Percentiles rank a stretch among this genome's conserved stretches.
phyloP scores from a whole-genome alignment of 2,329 filamentous ascomycete species.

The Talaromyces pinophilus region DNA sequence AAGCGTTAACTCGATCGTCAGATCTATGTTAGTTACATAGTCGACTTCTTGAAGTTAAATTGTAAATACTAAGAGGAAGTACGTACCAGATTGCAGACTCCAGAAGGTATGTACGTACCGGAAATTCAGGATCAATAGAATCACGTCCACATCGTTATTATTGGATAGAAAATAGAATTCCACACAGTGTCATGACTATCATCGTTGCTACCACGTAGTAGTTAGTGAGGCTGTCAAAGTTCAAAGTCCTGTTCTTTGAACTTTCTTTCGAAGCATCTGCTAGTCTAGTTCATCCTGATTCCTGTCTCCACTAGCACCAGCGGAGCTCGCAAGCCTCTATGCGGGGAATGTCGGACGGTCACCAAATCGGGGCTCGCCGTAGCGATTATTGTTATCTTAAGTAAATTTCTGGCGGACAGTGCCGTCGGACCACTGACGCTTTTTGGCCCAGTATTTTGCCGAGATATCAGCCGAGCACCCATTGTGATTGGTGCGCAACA shows the following conservation, averaged over 20 bases:
- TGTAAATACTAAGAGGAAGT: background rate
- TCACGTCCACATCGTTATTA: background rate
- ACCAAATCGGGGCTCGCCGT: constrained; percentile 5
- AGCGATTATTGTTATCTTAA: constrained; percentile 12
- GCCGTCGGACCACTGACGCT: background rate
- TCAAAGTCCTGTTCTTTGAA: background rate
- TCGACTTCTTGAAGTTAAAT: background rate
- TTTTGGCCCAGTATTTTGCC: background rate
- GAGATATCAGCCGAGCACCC: background rate
- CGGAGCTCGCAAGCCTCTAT: constrained; percentile 10
- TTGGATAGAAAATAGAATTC: background rate
- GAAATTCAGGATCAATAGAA: constrained; percentile 4
- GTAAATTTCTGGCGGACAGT: background rate
- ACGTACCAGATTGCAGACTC: background rate
- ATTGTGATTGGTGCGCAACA: background rate
- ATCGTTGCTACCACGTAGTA: background rate
- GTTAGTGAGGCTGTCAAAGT: constrained; percentile 10
- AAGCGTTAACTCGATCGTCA: background rate
- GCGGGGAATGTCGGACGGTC: constrained; percentile 16
- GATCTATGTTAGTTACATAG: background rate
- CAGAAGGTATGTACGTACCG: background rate
- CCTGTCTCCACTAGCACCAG: background rate
- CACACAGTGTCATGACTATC: background rate
- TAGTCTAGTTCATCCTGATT: background rate
- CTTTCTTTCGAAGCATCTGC: background rate